Evolutionary conservation across 768 basidiomycete species (phyloP).

Genomic region (Leccinum disarticulatum): DNA sequence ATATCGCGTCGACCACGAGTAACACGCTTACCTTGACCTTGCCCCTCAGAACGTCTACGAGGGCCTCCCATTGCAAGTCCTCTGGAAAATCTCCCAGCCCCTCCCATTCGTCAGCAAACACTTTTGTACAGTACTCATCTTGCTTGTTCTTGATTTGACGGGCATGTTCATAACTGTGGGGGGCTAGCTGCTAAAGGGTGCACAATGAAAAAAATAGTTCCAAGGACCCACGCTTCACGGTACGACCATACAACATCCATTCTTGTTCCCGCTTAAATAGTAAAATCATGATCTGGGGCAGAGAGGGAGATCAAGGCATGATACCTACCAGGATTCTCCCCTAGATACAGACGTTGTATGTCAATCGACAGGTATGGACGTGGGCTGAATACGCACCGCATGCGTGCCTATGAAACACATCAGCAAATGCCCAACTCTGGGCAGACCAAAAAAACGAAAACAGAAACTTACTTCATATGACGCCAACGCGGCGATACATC

Average conservation of each 20-base stretch:
- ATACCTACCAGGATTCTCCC: constrained; percentile 57
- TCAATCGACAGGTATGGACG: constrained; percentile 1
- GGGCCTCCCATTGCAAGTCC: constrained; percentile 65
- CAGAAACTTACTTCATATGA: constrained; percentile 65
- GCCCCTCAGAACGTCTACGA: constrained; percentile 72
- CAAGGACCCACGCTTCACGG: constrained; percentile 47
- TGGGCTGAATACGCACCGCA: constrained; percentile 42
- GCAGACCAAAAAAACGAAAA: neutral
- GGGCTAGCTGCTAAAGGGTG: neutral
- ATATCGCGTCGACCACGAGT: too few relatives aligned
- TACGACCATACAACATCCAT: constrained; percentile 71
- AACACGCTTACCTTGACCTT: constrained; percentile 57
- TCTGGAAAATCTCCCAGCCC: constrained; percentile 60
- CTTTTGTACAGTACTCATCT: constrained; percentile 62
- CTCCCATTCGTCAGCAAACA: constrained; percentile 44
- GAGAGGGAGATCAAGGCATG: neutral
- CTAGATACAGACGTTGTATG: constrained; percentile 18
- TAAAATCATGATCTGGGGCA: constrained; percentile 7
- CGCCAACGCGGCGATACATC: constrained; percentile 52
- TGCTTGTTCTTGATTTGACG: constrained; percentile 64
- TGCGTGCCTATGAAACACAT: constrained; percentile 49
- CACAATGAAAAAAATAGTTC: neutral
- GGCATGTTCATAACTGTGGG: constrained; percentile 58
- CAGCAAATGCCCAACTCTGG: neutral
- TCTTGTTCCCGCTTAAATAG: constrained; percentile 44